Conservation (phyloP, 306 rosid genomes). For the Quercus glauca region DNA sequence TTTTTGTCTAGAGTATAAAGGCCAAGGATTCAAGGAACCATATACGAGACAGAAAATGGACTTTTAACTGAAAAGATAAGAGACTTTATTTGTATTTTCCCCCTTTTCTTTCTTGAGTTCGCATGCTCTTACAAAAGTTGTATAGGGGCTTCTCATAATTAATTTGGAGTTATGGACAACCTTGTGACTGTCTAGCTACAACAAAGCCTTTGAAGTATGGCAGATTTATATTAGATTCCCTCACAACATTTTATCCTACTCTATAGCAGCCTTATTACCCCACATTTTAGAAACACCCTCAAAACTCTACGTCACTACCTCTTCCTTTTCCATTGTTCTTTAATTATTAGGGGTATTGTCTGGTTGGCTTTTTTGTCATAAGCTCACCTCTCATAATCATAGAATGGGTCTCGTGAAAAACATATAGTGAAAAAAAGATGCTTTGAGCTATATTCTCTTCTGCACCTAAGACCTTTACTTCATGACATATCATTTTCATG, state of each 20-base stretch:
- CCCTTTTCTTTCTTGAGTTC: constrained; percentile 3
- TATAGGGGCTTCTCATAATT: background rate
- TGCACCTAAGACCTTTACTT: background rate
- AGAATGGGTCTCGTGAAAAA: background rate
- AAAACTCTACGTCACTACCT: background rate
- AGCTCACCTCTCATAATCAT: background rate
- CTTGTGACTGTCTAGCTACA: background rate
- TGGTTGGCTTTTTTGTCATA: background rate
- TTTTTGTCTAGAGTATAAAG: background rate
- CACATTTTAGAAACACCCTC: background rate
- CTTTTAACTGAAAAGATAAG: constrained; percentile 22
- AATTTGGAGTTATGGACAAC: background rate
- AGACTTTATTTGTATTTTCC: background rate
- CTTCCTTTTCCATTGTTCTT: background rate
- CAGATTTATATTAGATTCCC: constrained; percentile 30
- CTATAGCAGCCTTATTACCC: background rate
- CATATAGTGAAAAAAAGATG: background rate
- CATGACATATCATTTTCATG: constrained; percentile 1
- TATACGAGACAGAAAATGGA: background rate
- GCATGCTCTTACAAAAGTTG: constrained; percentile 30
- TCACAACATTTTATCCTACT: background rate
- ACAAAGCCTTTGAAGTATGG: constrained; percentile 2
- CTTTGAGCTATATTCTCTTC: background rate
- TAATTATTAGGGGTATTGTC: background rate
- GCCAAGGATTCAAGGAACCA: background rate